phyloP scores from a whole-genome alignment of 371 early-diverging fungal species.

The Fennellomyces sp. region DNA sequence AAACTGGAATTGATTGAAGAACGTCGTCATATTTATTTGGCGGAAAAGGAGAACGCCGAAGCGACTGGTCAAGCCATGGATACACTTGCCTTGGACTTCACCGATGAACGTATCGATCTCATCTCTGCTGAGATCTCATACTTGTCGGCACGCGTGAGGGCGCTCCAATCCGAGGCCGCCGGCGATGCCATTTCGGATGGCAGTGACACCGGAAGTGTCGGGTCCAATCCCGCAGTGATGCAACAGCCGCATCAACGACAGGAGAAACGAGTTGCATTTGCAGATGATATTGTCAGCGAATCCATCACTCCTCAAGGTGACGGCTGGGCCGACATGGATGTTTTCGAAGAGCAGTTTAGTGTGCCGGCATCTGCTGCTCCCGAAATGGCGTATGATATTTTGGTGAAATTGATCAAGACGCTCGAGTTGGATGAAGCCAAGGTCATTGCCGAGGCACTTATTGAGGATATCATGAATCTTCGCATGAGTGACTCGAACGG shows the following conservation, averaged over 20 bases:
- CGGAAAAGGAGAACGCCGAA: slow-evolving; percentile 62
- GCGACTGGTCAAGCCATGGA: slow-evolving; percentile 52
- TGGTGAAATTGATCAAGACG: slow-evolving; percentile 66
- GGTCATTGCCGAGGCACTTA: slow-evolving; percentile 67
- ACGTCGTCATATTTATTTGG: slow-evolving; percentile 67
- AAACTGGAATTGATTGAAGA: slow-evolving; percentile 74
- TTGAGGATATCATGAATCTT: slow-evolving; percentile 81
- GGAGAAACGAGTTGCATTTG: slow-evolving; percentile 49
- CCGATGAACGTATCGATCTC: slow-evolving; percentile 83
- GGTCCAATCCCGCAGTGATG: too few relatives aligned
- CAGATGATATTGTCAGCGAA: slow-evolving; percentile 45
- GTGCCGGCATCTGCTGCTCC: slow-evolving; percentile 57
- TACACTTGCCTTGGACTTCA: slow-evolving; percentile 64
- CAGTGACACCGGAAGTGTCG: slow-evolving; percentile 13
- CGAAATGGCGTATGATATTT: slow-evolving; percentile 61
- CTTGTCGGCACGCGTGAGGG: slow-evolving; percentile 71
- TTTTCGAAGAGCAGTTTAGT: slow-evolving; percentile 56
- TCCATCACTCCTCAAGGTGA: slow-evolving; percentile 13
- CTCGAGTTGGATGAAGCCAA: slow-evolving; percentile 73
- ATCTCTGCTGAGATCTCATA: slow-evolving; percentile 85
- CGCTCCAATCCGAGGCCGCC: slow-evolving; percentile 72
- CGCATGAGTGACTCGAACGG: slow-evolving; percentile 64
- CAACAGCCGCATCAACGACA: slow-evolving; percentile 14
- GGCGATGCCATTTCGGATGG: slow-evolving; percentile 23
- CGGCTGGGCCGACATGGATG: slow-evolving; percentile 49